Evolutionary conservation across 306 rosid species (phyloP).

Genomic region (Abrus pulchellus): DNA sequence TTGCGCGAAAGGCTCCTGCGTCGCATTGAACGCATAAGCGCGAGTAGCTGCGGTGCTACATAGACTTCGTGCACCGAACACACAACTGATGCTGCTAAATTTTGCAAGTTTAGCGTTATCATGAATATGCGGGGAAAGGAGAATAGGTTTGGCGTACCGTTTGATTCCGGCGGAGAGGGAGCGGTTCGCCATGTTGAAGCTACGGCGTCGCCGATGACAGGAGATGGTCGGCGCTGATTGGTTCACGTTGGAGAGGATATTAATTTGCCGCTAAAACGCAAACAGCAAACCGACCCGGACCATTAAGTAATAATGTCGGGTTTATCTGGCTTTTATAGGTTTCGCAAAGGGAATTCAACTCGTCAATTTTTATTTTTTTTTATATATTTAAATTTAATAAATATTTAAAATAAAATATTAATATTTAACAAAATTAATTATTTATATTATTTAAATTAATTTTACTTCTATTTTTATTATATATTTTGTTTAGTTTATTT

Average conservation of each 20-base stretch:
- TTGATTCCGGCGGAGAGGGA: constrained; percentile 45
- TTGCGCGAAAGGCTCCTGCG: background rate
- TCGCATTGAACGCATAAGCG: constrained; percentile 20
- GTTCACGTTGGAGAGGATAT: background rate
- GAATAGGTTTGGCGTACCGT: constrained; percentile 47
- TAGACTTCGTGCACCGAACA: constrained; percentile 32
- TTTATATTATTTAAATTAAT: too few relatives aligned
- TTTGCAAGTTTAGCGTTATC: background rate
- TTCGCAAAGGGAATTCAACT: too few relatives aligned
- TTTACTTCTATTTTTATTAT: too few relatives aligned
- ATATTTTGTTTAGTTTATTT: too few relatives aligned
- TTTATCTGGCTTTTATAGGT: too few relatives aligned
- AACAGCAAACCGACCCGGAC: too few relatives aligned
- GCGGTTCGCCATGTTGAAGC: constrained; percentile 53
- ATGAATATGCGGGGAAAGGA: background rate
- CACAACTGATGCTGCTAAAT: constrained; percentile 44
- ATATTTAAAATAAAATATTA: too few relatives aligned
- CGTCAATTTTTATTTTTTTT: too few relatives aligned
- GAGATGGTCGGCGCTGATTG: constrained; percentile 3
- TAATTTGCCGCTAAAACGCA: background rate
- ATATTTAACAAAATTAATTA: too few relatives aligned
- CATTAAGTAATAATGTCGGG: too few relatives aligned
- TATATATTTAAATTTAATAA: too few relatives aligned
- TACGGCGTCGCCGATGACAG: background rate
- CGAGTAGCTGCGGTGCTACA: constrained; percentile 44